A percentile compares a stretch with the other conserved stretches of the same genome.
These are phyloP conservation scores for Hortiboletus flavorubellus DNA, from an alignment of 768 basidiomycete genomes.

Conservation along the genomic window DNA sequence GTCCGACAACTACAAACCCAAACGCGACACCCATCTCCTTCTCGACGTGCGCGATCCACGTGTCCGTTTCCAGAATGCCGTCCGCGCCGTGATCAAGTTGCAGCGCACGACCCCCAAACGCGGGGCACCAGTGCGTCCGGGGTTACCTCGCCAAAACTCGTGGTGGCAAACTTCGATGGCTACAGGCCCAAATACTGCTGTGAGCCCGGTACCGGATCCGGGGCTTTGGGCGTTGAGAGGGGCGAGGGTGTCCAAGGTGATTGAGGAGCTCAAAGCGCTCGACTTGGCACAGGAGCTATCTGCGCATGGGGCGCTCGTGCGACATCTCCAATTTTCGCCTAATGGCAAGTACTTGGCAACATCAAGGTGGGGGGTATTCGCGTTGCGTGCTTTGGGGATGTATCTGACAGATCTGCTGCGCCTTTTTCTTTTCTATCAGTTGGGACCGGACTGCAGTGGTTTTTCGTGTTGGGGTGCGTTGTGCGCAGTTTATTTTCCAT, in stretches of 20 bases:
- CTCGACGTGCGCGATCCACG: slow-evolving; percentile 25
- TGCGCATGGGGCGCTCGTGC: slow-evolving; percentile 46
- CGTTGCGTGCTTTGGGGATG: not conserved
- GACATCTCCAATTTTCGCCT: slow-evolving; percentile 56
- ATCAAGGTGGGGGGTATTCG: slow-evolving; percentile 38
- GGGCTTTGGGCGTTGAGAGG: slow-evolving; percentile 30
- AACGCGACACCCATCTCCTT: slow-evolving; percentile 8
- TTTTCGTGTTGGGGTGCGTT: slow-evolving; percentile 43
- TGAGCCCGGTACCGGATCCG: slow-evolving; percentile 19
- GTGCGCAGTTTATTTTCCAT: not conserved
- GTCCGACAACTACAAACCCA: not conserved
- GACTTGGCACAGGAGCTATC: slow-evolving; percentile 36
- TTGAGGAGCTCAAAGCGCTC: slow-evolving; percentile 40
- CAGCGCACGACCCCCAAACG: slow-evolving; percentile 31
- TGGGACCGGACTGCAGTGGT: slow-evolving; percentile 50
- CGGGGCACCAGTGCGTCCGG: slow-evolving; percentile 15
- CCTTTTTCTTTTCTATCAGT: slow-evolving; percentile 22
- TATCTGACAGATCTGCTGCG: not conserved
- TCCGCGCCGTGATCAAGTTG: slow-evolving; percentile 42
- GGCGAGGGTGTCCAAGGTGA: slow-evolving; percentile 36
- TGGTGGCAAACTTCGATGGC: slow-evolving; percentile 25
- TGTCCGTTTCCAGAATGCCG: slow-evolving; percentile 38
- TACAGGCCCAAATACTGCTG: not conserved
- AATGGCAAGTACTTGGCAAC: slow-evolving; percentile 53
- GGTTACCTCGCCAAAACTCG: slow-evolving; percentile 24